Percentiles rank a stretch among this genome's conserved stretches.
Conservation (phyloP, 2,329 filamentous ascomycete genomes). For the Beauveria brongniartii region DNA sequence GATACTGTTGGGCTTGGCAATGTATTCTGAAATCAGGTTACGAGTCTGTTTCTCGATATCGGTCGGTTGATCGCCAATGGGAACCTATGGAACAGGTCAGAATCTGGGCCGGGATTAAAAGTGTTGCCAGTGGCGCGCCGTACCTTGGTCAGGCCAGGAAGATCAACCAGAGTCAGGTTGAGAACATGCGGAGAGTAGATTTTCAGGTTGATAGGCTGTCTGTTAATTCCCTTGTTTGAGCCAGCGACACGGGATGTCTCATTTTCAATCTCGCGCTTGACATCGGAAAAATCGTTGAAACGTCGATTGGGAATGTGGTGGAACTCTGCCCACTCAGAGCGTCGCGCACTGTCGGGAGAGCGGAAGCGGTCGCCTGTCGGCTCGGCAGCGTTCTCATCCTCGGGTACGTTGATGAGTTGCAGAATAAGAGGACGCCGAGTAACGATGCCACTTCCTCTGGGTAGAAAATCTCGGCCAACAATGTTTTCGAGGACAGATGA, state of each 20-base stretch:
- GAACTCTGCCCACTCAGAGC: conserved; percentile 84
- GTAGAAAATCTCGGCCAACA: conserved; percentile 93
- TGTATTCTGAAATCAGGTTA: conserved; percentile 94
- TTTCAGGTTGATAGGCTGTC: conserved; percentile 95
- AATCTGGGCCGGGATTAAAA: neutral
- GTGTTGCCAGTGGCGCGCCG: conserved; percentile 14
- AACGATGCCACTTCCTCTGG: conserved; percentile 92
- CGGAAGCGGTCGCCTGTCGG: conserved; percentile 65
- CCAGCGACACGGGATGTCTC: conserved; percentile 88
- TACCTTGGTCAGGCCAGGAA: conserved; percentile 92
- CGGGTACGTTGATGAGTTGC: conserved; percentile 93
- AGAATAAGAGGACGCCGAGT: conserved; percentile 90
- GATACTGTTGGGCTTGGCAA: conserved; percentile 97
- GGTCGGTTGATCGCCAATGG: conserved; percentile 92
- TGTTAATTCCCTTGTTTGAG: conserved; percentile 96
- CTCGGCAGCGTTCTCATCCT: conserved; percentile 60
- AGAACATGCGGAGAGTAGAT: conserved; percentile 96
- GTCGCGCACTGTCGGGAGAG: conserved; percentile 60
- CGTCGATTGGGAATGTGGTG: conserved; percentile 85
- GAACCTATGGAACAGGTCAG: conserved; percentile 49
- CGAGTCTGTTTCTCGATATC: conserved; percentile 99
- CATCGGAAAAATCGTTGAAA: conserved; percentile 86
- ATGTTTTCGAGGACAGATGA: conserved; percentile 98
- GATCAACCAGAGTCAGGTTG: conserved; percentile 90
- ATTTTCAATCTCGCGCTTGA: conserved; percentile 93